These are phyloP conservation scores for Neoscytalidium dimidiatum DNA, from an alignment of 2,329 filamentous ascomycete species.

Conservation along the genomic window DNA sequence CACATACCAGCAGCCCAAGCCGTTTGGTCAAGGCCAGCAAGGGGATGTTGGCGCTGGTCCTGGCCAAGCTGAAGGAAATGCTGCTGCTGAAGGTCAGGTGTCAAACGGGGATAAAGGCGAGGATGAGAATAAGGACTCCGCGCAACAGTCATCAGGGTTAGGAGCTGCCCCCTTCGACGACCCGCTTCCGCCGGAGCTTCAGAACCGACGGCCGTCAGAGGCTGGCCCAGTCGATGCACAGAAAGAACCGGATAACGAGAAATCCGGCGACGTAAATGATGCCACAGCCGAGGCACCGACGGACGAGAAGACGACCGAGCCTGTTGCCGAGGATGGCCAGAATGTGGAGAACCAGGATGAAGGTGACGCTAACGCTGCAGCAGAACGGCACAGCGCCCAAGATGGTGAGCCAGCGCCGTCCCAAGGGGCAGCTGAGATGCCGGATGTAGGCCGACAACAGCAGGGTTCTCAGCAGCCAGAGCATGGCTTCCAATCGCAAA, in stretches of 20 bases:
- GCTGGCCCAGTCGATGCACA: background rate
- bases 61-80: conserved; percentile 17
- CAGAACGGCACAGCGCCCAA: conserved; percentile 27
- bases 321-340: conserved; percentile 16
- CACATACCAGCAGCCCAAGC: conserved; percentile 38
- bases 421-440: background rate
- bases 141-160: background rate
- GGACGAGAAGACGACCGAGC: background rate
- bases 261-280: background rate
- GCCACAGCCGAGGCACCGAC: conserved; percentile 2
- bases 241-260: conserved; percentile 18
- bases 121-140: background rate
- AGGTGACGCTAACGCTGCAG: conserved; percentile 16
- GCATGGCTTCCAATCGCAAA: background rate
- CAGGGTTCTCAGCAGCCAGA: background rate
- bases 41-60: conserved; percentile 30
- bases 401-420: conserved; percentile 34
- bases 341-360: conserved; percentile 25
- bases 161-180: conserved; percentile 30
- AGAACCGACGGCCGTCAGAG: conserved; percentile 33
- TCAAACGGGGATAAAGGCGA: background rate
- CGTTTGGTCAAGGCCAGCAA: conserved; percentile 44
- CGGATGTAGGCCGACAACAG: background rate
- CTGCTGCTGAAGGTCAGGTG: conserved; percentile 12
- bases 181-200: conserved; percentile 21